Evolutionary conservation across 768 basidiomycete species (phyloP).

Genomic region (Boletales sp.): DNA sequence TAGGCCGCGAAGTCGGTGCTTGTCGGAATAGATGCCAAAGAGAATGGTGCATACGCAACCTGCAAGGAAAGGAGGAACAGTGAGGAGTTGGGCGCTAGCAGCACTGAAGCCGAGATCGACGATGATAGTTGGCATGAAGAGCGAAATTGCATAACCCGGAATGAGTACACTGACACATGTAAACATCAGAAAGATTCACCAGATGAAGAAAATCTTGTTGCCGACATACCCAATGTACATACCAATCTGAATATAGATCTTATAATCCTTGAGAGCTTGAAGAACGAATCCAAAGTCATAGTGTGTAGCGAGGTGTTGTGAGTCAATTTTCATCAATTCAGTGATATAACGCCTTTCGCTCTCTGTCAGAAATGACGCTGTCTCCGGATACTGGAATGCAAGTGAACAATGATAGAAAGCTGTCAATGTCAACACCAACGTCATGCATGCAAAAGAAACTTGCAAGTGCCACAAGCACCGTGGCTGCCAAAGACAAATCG

Average conservation of each 20-base stretch:
- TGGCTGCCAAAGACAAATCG: constrained; percentile 3
- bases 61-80: constrained; percentile 42
- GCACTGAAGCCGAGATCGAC: constrained; percentile 43
- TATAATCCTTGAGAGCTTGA: constrained; percentile 44
- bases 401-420: neutral
- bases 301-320: constrained; percentile 38
- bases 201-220: neutral
- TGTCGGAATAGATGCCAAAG: constrained; percentile 40
- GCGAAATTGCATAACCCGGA: constrained; percentile 40
- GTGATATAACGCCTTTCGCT: constrained; percentile 37
- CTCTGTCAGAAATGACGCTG: constrained; percentile 46
- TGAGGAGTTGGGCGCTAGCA: constrained; percentile 42
- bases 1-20: constrained; percentile 38
- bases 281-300: constrained; percentile 42
- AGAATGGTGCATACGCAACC: constrained; percentile 40
- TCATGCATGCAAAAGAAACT: constrained; percentile 49
- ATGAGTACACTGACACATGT: constrained; percentile 30
- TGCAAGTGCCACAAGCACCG: constrained; percentile 11
- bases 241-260: constrained; percentile 25
- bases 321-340: constrained; percentile 39
- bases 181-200: neutral
- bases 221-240: constrained; percentile 37
- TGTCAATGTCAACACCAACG: constrained; percentile 24
- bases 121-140: constrained; percentile 45
- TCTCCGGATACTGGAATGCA: constrained; percentile 43